Percentiles rank a stretch among this genome's conserved stretches.
Conservation (phyloP, 345 rosid species). For the Eucalyptus globulus region DNA sequence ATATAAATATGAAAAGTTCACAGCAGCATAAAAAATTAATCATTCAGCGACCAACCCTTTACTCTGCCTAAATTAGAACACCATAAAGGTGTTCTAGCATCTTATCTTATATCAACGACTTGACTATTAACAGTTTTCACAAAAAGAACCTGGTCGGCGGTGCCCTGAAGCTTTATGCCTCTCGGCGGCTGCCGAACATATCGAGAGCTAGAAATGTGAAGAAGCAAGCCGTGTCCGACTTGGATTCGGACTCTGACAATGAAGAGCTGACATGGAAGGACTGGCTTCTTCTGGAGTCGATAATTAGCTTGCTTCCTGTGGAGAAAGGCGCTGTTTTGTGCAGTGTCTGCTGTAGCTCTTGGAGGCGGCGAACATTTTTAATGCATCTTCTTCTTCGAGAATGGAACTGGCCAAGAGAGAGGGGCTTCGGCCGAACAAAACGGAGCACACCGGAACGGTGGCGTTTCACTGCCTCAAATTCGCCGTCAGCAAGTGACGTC, state of each 20-base stretch:
- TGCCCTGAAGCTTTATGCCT: conserved; percentile 67
- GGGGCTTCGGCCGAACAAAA: too few relatives aligned
- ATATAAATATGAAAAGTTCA: too few relatives aligned
- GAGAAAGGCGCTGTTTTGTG: conserved; percentile 72
- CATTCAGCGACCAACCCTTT: too few relatives aligned
- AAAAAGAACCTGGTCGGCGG: conserved; percentile 41
- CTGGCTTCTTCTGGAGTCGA: conserved; percentile 65
- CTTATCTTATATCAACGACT: background rate
- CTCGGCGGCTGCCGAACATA: conserved; percentile 69
- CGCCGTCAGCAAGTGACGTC: too few relatives aligned
- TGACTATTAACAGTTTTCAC: background rate
- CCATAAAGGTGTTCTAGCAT: background rate
- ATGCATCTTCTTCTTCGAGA: too few relatives aligned
- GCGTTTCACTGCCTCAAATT: too few relatives aligned
- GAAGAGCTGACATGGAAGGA: conserved; percentile 37
- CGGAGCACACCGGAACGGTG: too few relatives aligned
- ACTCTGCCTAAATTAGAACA: too few relatives aligned
- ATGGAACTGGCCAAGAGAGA: too few relatives aligned
- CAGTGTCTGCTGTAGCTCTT: conserved; percentile 29
- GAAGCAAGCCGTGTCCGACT: conserved; percentile 3
- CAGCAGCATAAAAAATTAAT: too few relatives aligned
- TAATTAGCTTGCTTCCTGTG: conserved; percentile 70
- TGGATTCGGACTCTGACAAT: conserved; percentile 55
- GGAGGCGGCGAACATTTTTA: too few relatives aligned
- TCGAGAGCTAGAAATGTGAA: conserved; percentile 25